Base-by-base conservation (phyloP, 1,284 basidiomycete genomes). In the Ganoderma leucocontextum region DNA sequence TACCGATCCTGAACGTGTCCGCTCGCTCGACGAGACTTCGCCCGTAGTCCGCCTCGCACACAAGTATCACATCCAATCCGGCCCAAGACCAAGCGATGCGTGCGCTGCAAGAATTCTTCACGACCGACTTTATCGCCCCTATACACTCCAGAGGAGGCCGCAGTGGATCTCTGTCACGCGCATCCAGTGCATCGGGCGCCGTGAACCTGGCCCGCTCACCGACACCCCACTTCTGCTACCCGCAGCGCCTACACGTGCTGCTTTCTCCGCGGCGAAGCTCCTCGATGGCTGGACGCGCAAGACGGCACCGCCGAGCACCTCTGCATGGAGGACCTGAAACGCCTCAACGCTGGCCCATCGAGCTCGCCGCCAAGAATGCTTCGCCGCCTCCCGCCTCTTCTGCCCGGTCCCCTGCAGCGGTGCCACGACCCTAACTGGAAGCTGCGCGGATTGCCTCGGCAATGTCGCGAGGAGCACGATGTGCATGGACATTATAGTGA, bases 121-220 rank as follows among this genome's bases (percentile, higher is more conserved):
- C 47, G 22, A 25, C 22, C 47, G 22, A 49, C 47, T 49, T 49
- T 10, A 4, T 12, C 22, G 22, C 22, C 47, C 47, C 47, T 13
- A n/a, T n/a, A n/a, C n/a, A n/a, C n/a, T n/a, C n/a, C n/a, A n/a
- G n/a, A n/a, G n/a, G n/a, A n/a, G n/a, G n/a, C n/a, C n/a, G n/a
- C n/a, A n/a, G n/a, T n/a, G n/a, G n/a, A n/a, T n/a, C n/a, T n/a
- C n/a, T n/a, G n/a, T n/a, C n/a, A n/a, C n/a, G 4, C 1, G n/a
- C 4, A 22, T 12, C 22, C 47, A 49, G 8, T 49, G 12, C 17
- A 65, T 69, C 36, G 53, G n/a, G 35, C 19, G 63, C 63, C 13
- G 55, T 69, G 42, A 44, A 64, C 36, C n/a, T 69, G 25, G 70
- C 70, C 1, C 67, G 0, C 63, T 71, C 49, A 67, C 62, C 9